Conservation (phyloP, 2,329 filamentous ascomycete genomes). For the Thielaviopsis populi region DNA sequence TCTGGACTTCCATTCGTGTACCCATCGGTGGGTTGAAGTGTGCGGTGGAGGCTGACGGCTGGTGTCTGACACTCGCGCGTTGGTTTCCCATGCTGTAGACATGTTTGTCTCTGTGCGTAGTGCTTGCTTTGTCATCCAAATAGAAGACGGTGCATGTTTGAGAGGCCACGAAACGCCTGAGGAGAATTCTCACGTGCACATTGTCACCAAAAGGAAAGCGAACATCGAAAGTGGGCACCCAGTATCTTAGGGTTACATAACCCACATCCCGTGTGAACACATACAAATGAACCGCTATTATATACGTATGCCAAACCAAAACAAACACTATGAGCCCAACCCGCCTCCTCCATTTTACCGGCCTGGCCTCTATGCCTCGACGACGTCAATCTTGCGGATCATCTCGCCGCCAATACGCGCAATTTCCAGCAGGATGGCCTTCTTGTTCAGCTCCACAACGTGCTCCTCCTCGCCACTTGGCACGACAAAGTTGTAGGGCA, state of each 20-base stretch:
- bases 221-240: neutral
- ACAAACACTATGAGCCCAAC: neutral
- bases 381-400: constrained; percentile 48
- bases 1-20: neutral
- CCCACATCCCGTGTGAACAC: neutral
- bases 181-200: too few species aligned
- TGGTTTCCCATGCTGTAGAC: too few species aligned
- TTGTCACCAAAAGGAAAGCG: too few species aligned
- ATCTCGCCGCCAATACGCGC: constrained; percentile 51
- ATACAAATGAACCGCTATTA: constrained; percentile 10
- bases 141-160: too few species aligned
- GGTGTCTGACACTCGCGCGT: too few species aligned
- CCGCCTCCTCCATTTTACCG: neutral
- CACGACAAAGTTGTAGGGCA: constrained; percentile 44
- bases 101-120: too few species aligned
- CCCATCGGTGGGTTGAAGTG: constrained; percentile 4
- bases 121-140: too few species aligned
- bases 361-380: constrained; percentile 18
- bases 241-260: neutral
- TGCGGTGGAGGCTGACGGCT: neutral
- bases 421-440: constrained; percentile 57
- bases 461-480: constrained; percentile 27
- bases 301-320: constrained; percentile 9
- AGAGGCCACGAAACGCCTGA: too few species aligned
- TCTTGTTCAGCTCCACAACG: constrained; percentile 49